These are phyloP conservation scores for Amauroascus verrucosus DNA, from an alignment of 2,329 filamentous ascomycete species.

Conservation along the genomic window DNA sequence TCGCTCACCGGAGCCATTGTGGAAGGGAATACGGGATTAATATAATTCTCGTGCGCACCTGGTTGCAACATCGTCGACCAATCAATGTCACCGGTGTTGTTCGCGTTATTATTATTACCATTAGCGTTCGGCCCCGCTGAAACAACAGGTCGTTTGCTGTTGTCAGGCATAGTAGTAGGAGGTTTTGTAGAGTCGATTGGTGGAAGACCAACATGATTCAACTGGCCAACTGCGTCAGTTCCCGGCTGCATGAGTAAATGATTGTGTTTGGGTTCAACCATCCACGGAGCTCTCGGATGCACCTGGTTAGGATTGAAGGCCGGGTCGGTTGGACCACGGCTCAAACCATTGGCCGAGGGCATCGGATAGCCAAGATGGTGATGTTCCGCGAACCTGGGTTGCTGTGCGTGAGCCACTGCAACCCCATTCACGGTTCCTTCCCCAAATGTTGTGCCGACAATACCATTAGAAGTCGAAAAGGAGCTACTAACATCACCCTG, in stretches of 20 bases:
- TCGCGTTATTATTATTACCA: conserved; percentile 30
- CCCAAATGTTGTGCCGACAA: conserved; percentile 35
- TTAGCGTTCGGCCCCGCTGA: conserved; percentile 49
- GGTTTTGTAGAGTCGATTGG: conserved; percentile 36
- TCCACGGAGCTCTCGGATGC: conserved; percentile 34
- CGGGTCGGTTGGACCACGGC: conserved; percentile 31
- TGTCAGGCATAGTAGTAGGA: conserved; percentile 25
- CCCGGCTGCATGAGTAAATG: conserved; percentile 34
- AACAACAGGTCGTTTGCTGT: conserved; percentile 46
- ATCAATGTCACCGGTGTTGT: conserved; percentile 46
- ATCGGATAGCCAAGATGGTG: conserved; percentile 36
- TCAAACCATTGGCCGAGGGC: conserved; percentile 34
- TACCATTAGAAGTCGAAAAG: conserved; percentile 35
- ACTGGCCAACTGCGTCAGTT: conserved; percentile 33
- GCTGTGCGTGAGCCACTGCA: conserved; percentile 28
- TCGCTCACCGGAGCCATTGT: conserved; percentile 60
- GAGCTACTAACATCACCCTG: conserved; percentile 38
- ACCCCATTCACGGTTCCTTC: conserved; percentile 36
- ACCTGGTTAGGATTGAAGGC: conserved; percentile 29
- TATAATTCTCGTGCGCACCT: conserved; percentile 57
- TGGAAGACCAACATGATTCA: conserved; percentile 35
- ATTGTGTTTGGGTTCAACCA: conserved; percentile 37
- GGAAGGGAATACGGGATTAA: conserved; percentile 52
- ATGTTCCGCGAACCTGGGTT: conserved; percentile 33
- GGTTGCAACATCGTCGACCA: conserved; percentile 71